These are phyloP conservation scores for Leccinum disarticulatum DNA, from an alignment of 768 basidiomycete genomes.

Conservation along the genomic window DNA sequence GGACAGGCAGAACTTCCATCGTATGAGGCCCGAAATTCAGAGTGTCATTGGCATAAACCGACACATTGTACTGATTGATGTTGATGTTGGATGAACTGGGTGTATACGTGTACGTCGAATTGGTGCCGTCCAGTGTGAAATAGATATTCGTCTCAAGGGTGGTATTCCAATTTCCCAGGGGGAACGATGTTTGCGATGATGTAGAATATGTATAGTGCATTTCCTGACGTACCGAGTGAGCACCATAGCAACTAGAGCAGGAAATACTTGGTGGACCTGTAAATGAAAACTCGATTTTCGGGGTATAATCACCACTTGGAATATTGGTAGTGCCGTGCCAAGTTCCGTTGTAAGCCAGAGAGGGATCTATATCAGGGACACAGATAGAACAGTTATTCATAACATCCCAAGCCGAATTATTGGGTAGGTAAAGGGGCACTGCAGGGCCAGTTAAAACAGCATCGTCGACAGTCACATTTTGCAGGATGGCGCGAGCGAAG, in stretches of 20 bases:
- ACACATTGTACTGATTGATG: conserved; percentile 13
- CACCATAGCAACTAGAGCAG: not conserved
- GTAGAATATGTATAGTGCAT: conserved; percentile 18
- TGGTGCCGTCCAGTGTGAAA: conserved; percentile 8
- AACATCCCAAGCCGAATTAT: not conserved
- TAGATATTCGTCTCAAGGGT: not conserved
- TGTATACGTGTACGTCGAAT: conserved; percentile 1
- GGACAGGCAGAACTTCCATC: conserved; percentile 11
- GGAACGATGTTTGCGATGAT: conserved; percentile 10
- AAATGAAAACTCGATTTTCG: conserved; percentile 6
- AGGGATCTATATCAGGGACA: not conserved
- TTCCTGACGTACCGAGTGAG: conserved; percentile 3
- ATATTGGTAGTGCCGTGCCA: conserved; percentile 17
- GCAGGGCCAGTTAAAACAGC: conserved; percentile 7
- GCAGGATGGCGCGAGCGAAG: conserved; percentile 5
- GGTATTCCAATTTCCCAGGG: too few relatives aligned
- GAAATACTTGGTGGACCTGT: conserved; percentile 1
- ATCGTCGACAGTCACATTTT: conserved; percentile 20
- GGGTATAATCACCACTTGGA: not conserved
- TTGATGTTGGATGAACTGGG: not conserved
- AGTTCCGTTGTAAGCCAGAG: conserved; percentile 10
- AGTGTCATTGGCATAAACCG: conserved; percentile 11
- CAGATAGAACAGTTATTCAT: conserved; percentile 5
- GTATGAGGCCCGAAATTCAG: conserved; percentile 6
- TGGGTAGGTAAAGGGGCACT: conserved; percentile 11